Conservation (phyloP, 1,284 basidiomycete species). For the Cryptococcus maquisensis region DNA sequence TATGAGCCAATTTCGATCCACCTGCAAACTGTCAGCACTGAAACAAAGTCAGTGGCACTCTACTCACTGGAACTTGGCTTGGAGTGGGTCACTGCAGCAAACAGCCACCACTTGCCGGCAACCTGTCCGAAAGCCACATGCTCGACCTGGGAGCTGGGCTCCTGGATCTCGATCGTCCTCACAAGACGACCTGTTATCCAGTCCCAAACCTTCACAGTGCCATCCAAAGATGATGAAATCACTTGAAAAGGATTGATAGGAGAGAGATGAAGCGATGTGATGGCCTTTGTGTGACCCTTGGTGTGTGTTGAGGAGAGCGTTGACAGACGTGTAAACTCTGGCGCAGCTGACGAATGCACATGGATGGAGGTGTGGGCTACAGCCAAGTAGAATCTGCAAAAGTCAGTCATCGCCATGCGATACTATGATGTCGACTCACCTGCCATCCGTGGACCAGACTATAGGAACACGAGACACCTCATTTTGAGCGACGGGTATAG, state of each 20-base stretch:
- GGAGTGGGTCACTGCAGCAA: conserved; percentile 25
- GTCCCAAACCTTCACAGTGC: conserved; percentile 86
- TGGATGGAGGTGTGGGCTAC: conserved; percentile 71
- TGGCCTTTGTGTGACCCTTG: conserved; percentile 54
- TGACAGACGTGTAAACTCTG: conserved; percentile 65
- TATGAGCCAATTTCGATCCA: conserved; percentile 15
- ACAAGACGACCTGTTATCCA: conserved; percentile 80
- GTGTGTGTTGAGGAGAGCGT: conserved; percentile 59
- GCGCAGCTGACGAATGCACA: conserved; percentile 71
- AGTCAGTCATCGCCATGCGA: background rate
- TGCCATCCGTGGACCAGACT: conserved; percentile 78
- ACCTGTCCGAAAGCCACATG: conserved; percentile 36
- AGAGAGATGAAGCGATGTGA: conserved; percentile 74
- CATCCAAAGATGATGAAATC: conserved; percentile 79
- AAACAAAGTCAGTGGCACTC: background rate
- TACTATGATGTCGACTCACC: conserved; percentile 55
- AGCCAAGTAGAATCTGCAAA: conserved; percentile 76
- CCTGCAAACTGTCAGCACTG: background rate
- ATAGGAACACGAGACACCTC: conserved; percentile 63
- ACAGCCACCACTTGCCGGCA: conserved; percentile 36
- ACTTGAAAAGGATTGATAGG: conserved; percentile 86
- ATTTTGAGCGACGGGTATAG: conserved; percentile 59
- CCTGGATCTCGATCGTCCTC: conserved; percentile 62
- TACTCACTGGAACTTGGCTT: conserved; percentile 15
- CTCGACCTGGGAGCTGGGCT: conserved; percentile 62